These are phyloP conservation scores for Citrus australasica DNA, from an alignment of 345 rosid genomes.

Conservation along the genomic window DNA sequence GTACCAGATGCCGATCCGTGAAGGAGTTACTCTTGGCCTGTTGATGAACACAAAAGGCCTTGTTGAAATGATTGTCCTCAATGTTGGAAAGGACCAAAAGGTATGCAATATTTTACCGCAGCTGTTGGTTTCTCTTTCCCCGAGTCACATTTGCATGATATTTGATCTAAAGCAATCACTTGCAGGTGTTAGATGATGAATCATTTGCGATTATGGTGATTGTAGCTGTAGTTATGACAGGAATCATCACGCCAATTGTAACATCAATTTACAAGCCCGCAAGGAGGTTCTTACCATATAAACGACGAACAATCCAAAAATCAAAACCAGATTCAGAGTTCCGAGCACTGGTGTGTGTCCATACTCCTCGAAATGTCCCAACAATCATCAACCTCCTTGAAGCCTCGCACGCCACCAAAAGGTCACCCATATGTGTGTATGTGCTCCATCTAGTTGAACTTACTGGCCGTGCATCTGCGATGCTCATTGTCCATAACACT, in stretches of 20 bases:
- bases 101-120: slow-evolving; percentile 22
- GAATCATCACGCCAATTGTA: slow-evolving; percentile 62
- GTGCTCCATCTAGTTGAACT: slow-evolving; percentile 95
- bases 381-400: slow-evolving; percentile 85
- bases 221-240: slow-evolving; percentile 72
- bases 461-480: slow-evolving; percentile 92
- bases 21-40: slow-evolving; percentile 82
- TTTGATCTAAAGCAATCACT: neutral
- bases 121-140: neutral
- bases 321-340: slow-evolving; percentile 69
- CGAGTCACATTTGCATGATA: neutral
- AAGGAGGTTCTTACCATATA: slow-evolving; percentile 61
- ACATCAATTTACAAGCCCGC: slow-evolving; percentile 58
- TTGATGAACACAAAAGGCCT: slow-evolving; percentile 96
- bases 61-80: slow-evolving; percentile 84
- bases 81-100: slow-evolving; percentile 87
- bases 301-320: slow-evolving; percentile 59
- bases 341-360: slow-evolving; percentile 62
- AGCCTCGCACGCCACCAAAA: slow-evolving; percentile 75
- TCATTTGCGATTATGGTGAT: slow-evolving; percentile 80
- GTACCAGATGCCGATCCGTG: slow-evolving; percentile 72
- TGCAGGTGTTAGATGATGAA: slow-evolving; percentile 76
- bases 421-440: slow-evolving; percentile 67
- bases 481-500: slow-evolving; percentile 86
- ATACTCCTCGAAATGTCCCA: slow-evolving; percentile 87